Percentiles rank a stretch among this genome's conserved stretches.
phyloP scores from a whole-genome alignment of 768 basidiomycete species.

The Artomyces pyxidatus region DNA sequence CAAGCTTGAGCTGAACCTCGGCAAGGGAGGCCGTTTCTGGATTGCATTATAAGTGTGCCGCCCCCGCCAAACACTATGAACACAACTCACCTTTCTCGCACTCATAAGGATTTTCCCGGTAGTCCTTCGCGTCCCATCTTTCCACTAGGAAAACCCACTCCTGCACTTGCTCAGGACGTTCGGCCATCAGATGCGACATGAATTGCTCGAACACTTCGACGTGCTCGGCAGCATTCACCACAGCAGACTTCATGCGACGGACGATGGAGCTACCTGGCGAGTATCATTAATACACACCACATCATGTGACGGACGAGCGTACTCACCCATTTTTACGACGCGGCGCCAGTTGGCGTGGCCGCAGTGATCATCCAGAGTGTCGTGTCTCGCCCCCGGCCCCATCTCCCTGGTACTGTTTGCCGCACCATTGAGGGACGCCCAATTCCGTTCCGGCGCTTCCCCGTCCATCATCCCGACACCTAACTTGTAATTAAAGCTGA shows the following conservation, averaged over 20 bases:
- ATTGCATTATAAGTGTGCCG: not conserved
- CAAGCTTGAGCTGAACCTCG: not conserved
- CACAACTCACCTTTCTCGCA: not conserved
- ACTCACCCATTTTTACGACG: constrained; percentile 18
- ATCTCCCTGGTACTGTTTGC: constrained; percentile 28
- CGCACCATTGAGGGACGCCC: constrained; percentile 22
- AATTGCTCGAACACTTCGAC: not conserved
- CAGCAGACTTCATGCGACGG: not conserved
- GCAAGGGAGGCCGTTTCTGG: not conserved
- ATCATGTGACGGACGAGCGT: not conserved
- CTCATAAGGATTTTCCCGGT: not conserved
- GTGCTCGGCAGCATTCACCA: not conserved
- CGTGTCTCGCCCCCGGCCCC: constrained; percentile 19
- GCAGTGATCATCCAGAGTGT: constrained; percentile 18
- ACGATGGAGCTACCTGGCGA: not conserved
- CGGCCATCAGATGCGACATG: not conserved
- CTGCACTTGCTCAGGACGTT: not conserved
- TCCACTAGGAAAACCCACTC: not conserved
- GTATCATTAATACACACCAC: not conserved
- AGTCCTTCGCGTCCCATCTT: not conserved
- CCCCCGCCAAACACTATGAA: not conserved
- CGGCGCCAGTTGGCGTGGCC: constrained; percentile 25
- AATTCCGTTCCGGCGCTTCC: constrained; percentile 26
- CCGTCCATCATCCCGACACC: constrained; percentile 28
- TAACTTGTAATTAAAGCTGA: constrained; percentile 21